Evolutionary conservation across 805 yeast genomes (phyloP), one percentile per base, ranked within the genome.

Genomic region (Metschnikowia vanudenii): DNA sequence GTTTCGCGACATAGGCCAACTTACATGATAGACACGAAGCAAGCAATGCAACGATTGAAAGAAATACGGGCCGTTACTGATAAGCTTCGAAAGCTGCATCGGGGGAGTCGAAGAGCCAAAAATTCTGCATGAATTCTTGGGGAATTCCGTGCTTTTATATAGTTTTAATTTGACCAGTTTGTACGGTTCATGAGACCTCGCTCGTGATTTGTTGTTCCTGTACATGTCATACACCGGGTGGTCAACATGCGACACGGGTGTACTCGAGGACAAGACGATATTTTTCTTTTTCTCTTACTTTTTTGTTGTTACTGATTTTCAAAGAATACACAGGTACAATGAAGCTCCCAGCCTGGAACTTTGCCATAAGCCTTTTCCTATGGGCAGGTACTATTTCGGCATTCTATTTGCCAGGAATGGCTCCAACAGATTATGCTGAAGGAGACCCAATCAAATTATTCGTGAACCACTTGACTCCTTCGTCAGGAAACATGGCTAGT

Each of bases 361-460:
- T 51, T 20, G 44, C 61, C 31, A 41, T 60, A 22, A 54, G 50
- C 44, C 39, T 45, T n/a, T 41, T 37, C 31, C 16, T 47, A 26
- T 49, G 61, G 43, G 43, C 59, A 14, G 56, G 60, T 11, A 18
- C 58, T 16, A 46, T 61, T 13, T 42, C 53, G 31, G 96, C 84
- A 2, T 92, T 94, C 68, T 92, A 94, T 62, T 73, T 94, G 46
- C 98, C 98, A 0, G 98, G 98, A 8, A 94, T 90, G 19, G 96
- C 98, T 0, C 98, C 99, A 16, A 87, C 95, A 1, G 85, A 92
- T 41, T 94, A 92, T 62, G 72, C 76, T 38, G 74, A 79, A 49
- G 89, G 84, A 41, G 95, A 91, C 44, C 55, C 60, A 2, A 82
- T 94, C 41, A 88, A 92, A 13, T 70, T 94, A 45, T 71, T 85